Conservation (phyloP, 164 flowering plant genomes). For the Stephania yunnanensis region DNA sequence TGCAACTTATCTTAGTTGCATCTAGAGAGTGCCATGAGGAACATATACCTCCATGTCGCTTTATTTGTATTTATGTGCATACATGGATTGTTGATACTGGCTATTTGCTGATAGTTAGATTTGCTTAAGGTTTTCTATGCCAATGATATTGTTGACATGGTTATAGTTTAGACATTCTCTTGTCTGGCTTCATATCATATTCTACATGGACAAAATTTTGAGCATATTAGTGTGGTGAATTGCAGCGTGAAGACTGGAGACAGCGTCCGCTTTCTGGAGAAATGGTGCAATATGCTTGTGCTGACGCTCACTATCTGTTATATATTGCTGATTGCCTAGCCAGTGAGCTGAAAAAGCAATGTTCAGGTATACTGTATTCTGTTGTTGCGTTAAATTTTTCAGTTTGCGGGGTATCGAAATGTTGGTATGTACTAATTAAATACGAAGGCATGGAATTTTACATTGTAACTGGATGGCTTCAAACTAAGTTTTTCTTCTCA, state of each 20-base stretch:
- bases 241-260: slow-evolving; percentile 97
- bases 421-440: not conserved
- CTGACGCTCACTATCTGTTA: slow-evolving; percentile 84
- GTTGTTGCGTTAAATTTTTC: not conserved
- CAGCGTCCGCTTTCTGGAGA: slow-evolving; percentile 79
- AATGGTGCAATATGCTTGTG: slow-evolving; percentile 83
- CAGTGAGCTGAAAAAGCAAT: slow-evolving; percentile 47
- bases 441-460: not conserved
- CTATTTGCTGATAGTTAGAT: not conserved
- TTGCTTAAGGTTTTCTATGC: not conserved
- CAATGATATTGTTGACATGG: not conserved
- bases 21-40: not conserved
- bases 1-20: not conserved
- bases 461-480: not conserved
- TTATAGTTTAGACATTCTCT: not conserved
- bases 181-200: not conserved
- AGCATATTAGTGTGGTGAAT: slow-evolving; percentile 10
- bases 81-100: too few species aligned
- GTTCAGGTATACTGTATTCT: slow-evolving; percentile 36
- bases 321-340: slow-evolving; percentile 70
- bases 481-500: not conserved
- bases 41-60: not conserved
- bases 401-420: not conserved
- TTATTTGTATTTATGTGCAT: not conserved
- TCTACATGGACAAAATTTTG: not conserved